Evolutionary conservation across 306 rosid genomes (phyloP).

Genomic region (Prunus fruticosa): DNA sequence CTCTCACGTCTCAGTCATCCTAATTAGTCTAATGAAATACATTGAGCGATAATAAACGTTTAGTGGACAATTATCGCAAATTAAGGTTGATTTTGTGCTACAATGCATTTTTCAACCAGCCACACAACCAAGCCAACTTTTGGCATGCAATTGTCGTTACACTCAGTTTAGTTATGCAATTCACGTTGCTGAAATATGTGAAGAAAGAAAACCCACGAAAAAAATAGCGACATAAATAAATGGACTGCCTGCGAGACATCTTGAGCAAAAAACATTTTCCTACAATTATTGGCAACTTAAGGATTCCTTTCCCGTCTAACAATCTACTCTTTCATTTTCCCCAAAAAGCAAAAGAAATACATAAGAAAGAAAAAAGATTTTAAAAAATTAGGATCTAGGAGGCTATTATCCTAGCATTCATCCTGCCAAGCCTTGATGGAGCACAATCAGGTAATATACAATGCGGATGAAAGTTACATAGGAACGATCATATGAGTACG

Average conservation of each 20-base stretch:
- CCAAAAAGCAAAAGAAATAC: constrained; percentile 3
- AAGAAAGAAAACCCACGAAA: no score
- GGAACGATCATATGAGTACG: not conserved
- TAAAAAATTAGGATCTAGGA: constrained; percentile 2
- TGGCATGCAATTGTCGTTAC: no score
- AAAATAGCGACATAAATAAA: no score
- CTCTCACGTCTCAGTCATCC: not conserved
- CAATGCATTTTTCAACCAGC: no score
- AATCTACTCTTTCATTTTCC: constrained; percentile 30
- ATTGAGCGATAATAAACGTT: no score
- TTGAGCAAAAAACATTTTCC: constrained; percentile 3
- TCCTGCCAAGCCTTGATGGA: constrained; percentile 29
- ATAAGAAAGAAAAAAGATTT: not conserved
- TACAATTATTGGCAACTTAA: constrained; percentile 38
- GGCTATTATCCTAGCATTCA: constrained; percentile 31
- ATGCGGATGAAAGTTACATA: constrained; percentile 28
- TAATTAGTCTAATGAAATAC: no score
- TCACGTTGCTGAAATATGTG: no score
- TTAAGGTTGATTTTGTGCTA: no score
- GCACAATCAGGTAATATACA: constrained; percentile 57
- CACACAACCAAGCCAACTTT: no score
- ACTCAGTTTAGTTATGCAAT: no score
- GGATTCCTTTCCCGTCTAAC: constrained; percentile 5
- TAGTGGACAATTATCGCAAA: no score
- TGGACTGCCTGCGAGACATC: no score